Evolutionary conservation across 495 filamentous ascomycete genomes (phyloP).

Genomic region (Trichocladium uniseriatum): DNA sequence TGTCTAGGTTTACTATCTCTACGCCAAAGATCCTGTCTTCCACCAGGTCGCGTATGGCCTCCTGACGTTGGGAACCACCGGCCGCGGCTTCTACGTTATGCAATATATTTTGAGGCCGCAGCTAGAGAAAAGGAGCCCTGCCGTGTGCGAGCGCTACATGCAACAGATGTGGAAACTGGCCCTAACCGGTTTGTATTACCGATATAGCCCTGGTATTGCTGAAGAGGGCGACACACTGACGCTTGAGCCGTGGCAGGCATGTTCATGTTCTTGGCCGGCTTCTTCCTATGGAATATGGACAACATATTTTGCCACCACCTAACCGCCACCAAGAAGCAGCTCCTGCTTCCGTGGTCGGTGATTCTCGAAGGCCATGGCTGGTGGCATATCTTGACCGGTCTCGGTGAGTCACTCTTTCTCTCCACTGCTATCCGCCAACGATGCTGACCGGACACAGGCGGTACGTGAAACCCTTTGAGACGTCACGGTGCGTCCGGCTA

Average conservation of each 20-base stretch:
- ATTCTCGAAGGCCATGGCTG: slow-evolving; percentile 90
- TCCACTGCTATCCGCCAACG: slow-evolving; percentile 2
- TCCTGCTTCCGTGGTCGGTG: slow-evolving; percentile 85
- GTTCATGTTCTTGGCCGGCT: slow-evolving; percentile 70
- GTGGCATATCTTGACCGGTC: slow-evolving; percentile 63
- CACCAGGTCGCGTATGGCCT: slow-evolving; percentile 84
- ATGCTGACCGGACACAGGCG: slow-evolving; percentile 24
- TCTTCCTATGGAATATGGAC: slow-evolving; percentile 81
- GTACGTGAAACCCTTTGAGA: slow-evolving; percentile 19
- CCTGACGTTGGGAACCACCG: slow-evolving; percentile 67
- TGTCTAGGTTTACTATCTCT: slow-evolving; percentile 69
- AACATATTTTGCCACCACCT: slow-evolving; percentile 70
- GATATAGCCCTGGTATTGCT: not conserved
- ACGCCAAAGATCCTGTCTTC: slow-evolving; percentile 84
- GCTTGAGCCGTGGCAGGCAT: slow-evolving; percentile 38
- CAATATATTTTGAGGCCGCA: slow-evolving; percentile 62
- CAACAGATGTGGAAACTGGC: slow-evolving; percentile 55
- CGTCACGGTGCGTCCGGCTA: not conserved
- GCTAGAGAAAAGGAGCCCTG: slow-evolving; percentile 34
- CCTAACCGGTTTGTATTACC: slow-evolving; percentile 27
- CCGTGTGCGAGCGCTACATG: slow-evolving; percentile 66
- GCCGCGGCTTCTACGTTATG: slow-evolving; percentile 85
- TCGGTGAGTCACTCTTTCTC: slow-evolving; percentile 16
- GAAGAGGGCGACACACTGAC: not conserved
- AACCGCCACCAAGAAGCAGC: slow-evolving; percentile 55